Evolutionary conservation across 1,284 basidiomycete species (phyloP), one percentile per base, ranked within the genome.

Genomic region (Moesziomyces aphidis): DNA sequence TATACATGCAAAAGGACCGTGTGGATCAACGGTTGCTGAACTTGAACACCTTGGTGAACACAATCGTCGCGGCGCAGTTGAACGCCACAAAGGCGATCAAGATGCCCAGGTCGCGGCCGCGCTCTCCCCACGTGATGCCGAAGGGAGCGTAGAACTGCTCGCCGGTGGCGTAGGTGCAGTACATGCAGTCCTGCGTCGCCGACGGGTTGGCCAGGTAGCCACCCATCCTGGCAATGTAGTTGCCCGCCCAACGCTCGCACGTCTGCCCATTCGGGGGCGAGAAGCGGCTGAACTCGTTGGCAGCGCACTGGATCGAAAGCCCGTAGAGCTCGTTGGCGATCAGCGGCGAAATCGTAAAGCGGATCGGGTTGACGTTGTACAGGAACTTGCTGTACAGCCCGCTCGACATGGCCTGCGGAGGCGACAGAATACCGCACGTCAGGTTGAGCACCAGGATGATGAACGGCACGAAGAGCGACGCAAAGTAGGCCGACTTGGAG

Each of bases 251-350:
- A 4, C 88, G 73, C 5, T 74, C 77, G 80, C 94, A 96, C 0
- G 91, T 93, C 83, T 94, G 89, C 7, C 90, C 91, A 1, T 87
- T 72, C 0, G 93, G 93, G 0, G 93, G 91, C 64, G 87, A 85
- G 87, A 93, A 92, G 23, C 22, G 47, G 22, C 53, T 56, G 23
- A 75, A 93, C 80, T 94, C 93, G 55, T 89, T 88, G 1, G 86
- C 77, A 43, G 88, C 87, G 86, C 94, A 95, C 39, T 79, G 83
- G 60, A 97, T 90, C 0, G 80, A 76, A 10, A 94, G 86, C 17
- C 91, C 92, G 80, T 93, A 89, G 26, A 97, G 87, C 78, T 92
- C 93, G 15, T 91, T 93, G 1, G 91, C 89, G 57, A 94, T 86
- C 86, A 95, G 90, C 22, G 74, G 68, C 52, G 72, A 69, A 17